phyloP scores from a whole-genome alignment of 805 yeast species.

The Saccharomycopsis sp. region DNA sequence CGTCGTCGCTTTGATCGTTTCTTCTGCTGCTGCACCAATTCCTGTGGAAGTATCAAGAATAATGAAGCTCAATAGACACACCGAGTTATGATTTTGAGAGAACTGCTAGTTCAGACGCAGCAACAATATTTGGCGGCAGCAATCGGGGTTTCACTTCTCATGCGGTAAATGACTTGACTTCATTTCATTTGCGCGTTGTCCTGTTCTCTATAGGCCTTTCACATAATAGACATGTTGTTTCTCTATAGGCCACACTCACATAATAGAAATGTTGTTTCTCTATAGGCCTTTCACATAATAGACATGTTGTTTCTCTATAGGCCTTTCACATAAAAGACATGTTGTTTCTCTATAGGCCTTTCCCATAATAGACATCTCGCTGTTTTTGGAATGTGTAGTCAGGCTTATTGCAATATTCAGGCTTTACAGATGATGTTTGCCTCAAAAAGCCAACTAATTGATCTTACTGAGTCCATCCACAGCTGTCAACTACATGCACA shows the following conservation, averaged over 20 bases:
- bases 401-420: too few relatives aligned
- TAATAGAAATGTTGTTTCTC: too few relatives aligned
- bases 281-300: too few relatives aligned
- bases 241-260: neutral
- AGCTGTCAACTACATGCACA: too few relatives aligned
- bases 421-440: too few relatives aligned
- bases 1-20: slow-evolving; percentile 7
- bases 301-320: neutral
- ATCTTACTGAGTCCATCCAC: too few relatives aligned
- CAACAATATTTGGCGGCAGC: neutral
- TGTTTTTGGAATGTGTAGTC: too few relatives aligned
- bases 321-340: neutral
- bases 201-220: neutral
- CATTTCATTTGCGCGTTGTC: neutral
- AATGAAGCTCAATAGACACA: neutral
- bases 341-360: too few relatives aligned
- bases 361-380: too few relatives aligned
- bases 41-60: neutral
- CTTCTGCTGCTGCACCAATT: neutral
- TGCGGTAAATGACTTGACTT: neutral
- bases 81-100: neutral
- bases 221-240: neutral
- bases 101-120: neutral
- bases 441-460: too few relatives aligned
- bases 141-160: neutral